phyloP scores from a whole-genome alignment of 2,329 filamentous ascomycete genomes.

The Fusarium burgessii region DNA sequence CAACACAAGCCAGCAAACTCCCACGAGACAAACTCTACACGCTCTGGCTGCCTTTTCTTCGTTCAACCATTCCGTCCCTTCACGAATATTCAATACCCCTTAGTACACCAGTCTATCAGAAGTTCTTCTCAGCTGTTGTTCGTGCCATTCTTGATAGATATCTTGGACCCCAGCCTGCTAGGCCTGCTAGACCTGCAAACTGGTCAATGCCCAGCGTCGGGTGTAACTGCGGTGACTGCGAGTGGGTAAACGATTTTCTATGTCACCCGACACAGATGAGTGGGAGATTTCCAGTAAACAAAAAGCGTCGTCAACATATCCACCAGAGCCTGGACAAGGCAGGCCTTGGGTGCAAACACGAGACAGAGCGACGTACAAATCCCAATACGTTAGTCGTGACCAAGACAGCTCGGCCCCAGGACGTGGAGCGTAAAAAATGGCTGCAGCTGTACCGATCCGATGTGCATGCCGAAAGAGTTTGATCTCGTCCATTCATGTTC shows the following conservation, averaged over 20 bases:
- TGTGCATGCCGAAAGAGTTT: constrained; percentile 15
- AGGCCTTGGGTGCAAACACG: constrained; percentile 38
- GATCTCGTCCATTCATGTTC: neutral
- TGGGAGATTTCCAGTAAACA: constrained; percentile 24
- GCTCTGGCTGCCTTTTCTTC: constrained; percentile 51
- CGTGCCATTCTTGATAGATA: constrained; percentile 39
- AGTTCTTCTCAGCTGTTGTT: constrained; percentile 43
- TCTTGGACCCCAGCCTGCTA: constrained; percentile 36
- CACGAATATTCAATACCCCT: constrained; percentile 13
- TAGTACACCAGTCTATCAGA: constrained; percentile 33
- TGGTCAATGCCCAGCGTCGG: constrained; percentile 5
- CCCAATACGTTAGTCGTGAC: constrained; percentile 42
- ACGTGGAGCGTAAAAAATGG: neutral
- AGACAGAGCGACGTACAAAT: constrained; percentile 17
- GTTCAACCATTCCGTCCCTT: constrained; percentile 31
- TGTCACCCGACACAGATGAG: neutral
- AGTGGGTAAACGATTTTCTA: constrained; percentile 46
- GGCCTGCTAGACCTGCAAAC: constrained; percentile 14
- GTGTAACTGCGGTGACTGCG: constrained; percentile 46
- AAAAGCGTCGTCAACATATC: constrained; percentile 41
- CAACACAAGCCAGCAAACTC: constrained; percentile 25
- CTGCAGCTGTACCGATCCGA: neutral
- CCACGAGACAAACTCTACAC: constrained; percentile 24
- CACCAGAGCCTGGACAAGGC: constrained; percentile 26
- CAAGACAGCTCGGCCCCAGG: constrained; percentile 29